Evolutionary conservation across 352 stramenopile species (phyloP), one percentile per base, ranked within the genome.

Genomic region (Phytophthora parvispora): DNA sequence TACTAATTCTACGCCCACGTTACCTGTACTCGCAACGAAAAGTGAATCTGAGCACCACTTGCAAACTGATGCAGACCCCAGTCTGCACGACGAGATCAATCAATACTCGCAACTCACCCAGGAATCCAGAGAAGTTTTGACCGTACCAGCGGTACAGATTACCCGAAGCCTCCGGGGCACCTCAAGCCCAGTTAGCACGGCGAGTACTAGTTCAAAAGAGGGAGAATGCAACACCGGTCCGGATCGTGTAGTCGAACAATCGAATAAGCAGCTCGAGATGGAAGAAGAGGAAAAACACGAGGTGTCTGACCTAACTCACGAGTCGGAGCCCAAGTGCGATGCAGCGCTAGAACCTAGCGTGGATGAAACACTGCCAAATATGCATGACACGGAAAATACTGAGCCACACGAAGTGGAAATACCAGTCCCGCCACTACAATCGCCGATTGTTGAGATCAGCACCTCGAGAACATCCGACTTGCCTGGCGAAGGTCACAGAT

Each of bases 371-470:
- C 9, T 40, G 18, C 13, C 12, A 16, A 24, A 43, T 38, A 5
- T 34, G 10, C 6, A 24, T 13, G 43, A 55, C 24, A 2, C 15
- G 7, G 29, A 56, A 10, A 22, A 56, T 16, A 43, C 4, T 16
- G 16, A 58, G 12, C 7, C 5, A 7, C 12, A 56, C 10, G 16
- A 29, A 50, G 31, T 38, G 9, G 29, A 47, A 5, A 5, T 22
- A 42, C 12, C 45, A 1, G 13, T 45, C 4, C 16, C 34, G 9
- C 10, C 18, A 5, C 10, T 64, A 7, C 60, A 65, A 22, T 69
- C 60, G 0, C 66, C 66, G 15, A 16, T 69, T 57, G 66, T 69
- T 34, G 51, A 69, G 22, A 60, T 65, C 5, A 64, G 29, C 6
- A 55, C 53, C 2, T 69, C 66, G 38, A 31, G 47, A 42, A 40